A percentile compares a stretch with the other conserved stretches of the same genome.
These are phyloP conservation scores for Ceriops decandra DNA, from an alignment of 345 rosid species.

Conservation along the genomic window DNA sequence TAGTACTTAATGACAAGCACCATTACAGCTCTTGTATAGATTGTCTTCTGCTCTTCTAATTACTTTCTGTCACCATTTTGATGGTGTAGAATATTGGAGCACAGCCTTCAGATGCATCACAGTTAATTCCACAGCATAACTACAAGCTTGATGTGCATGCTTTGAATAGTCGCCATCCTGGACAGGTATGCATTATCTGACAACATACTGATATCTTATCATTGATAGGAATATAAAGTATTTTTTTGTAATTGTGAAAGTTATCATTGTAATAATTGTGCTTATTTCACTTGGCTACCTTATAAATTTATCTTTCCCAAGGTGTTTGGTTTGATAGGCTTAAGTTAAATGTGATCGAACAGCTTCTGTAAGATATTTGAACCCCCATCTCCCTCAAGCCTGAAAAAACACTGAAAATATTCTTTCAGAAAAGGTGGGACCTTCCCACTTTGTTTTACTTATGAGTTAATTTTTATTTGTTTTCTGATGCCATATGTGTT, in stretches of 20 bases:
- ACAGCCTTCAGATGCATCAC: slow-evolving; percentile 63
- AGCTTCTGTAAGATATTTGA: too few relatives aligned
- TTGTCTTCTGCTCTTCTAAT: not conserved
- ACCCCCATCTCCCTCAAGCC: too few relatives aligned
- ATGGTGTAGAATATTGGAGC: slow-evolving; percentile 67
- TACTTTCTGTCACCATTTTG: slow-evolving; percentile 18
- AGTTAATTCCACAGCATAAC: slow-evolving; percentile 89
- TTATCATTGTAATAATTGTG: too few relatives aligned
- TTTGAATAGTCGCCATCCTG: slow-evolving; percentile 79
- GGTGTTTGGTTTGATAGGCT: too few relatives aligned
- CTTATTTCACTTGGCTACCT: too few relatives aligned
- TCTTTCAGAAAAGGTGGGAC: not conserved
- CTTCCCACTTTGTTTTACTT: not conserved
- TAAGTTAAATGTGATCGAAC: too few relatives aligned
- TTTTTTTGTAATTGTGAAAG: too few relatives aligned
- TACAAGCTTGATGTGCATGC: slow-evolving; percentile 93
- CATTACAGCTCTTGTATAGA: too few relatives aligned
- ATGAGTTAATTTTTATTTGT: not conserved
- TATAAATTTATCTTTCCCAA: too few relatives aligned
- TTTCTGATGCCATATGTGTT: not conserved
- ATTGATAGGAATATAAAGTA: not conserved
- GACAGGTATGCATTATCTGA: slow-evolving; percentile 56
- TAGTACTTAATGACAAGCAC: not conserved
- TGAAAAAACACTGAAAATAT: not conserved
- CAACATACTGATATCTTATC: not conserved